These are phyloP conservation scores for Dryadomyces quercus-mongolicae DNA, from an alignment of 2,329 filamentous ascomycete genomes.

Conservation along the genomic window DNA sequence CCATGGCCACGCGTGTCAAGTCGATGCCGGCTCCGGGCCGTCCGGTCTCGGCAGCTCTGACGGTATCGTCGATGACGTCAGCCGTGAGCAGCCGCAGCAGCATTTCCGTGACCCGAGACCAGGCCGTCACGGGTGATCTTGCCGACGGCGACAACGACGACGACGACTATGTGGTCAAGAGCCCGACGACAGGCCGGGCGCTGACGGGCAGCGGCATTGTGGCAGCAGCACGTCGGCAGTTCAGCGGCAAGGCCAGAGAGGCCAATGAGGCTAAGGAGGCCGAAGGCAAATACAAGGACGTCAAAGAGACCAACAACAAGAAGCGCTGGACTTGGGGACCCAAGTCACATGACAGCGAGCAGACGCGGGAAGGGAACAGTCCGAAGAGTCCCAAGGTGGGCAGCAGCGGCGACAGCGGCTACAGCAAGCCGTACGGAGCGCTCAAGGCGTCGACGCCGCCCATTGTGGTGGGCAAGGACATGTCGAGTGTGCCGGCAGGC, in stretches of 20 bases:
- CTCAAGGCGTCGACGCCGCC: conserved; percentile 41
- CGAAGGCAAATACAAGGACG: neutral
- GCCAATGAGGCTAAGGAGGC: neutral
- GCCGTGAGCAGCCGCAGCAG: conserved; percentile 4
- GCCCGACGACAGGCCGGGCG: neutral
- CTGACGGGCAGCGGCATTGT: conserved; percentile 10
- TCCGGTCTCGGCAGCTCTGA: conserved; percentile 4
- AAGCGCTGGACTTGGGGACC: conserved; percentile 12
- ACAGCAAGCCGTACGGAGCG: conserved; percentile 45
- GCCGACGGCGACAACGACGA: neutral
- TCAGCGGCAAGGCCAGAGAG: neutral
- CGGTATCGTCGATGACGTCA: conserved; percentile 9
- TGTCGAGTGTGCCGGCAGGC: conserved; percentile 18
- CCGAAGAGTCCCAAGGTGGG: conserved; percentile 23
- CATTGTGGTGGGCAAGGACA: conserved; percentile 31
- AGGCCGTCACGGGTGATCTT: neutral
- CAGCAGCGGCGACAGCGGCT: conserved; percentile 35
- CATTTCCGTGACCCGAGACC: conserved; percentile 6
- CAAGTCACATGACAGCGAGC: neutral
- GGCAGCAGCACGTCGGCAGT: no score
- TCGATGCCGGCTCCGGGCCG: conserved; percentile 5
- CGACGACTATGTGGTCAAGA: neutral
- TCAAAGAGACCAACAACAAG: neutral
- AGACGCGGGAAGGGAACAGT: conserved; percentile 6
- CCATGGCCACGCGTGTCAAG: neutral